Conservation (phyloP, 768 basidiomycete genomes). For the Cystofilobasidium capitatum region DNA sequence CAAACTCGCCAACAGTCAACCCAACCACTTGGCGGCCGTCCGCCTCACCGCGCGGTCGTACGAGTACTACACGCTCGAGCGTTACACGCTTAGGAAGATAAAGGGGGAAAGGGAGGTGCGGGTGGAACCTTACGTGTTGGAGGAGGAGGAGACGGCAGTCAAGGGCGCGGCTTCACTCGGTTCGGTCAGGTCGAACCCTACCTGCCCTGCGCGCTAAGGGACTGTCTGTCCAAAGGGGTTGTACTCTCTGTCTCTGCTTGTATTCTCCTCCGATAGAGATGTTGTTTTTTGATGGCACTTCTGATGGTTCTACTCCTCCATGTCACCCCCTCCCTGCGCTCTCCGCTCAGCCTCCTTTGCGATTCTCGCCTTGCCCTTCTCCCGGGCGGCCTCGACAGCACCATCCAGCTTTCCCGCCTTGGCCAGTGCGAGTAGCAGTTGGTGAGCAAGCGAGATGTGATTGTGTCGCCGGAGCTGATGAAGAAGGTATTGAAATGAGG, state of each 20-base stretch:
- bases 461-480: slow-evolving; percentile 9
- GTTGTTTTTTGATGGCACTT: background rate
- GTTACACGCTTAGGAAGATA: slow-evolving; percentile 60
- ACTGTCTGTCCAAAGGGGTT: no score
- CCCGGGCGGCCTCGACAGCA: slow-evolving; percentile 9
- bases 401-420: background rate
- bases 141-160: slow-evolving; percentile 25
- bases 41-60: slow-evolving; percentile 56
- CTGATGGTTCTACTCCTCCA: slow-evolving; percentile 1
- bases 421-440: slow-evolving; percentile 14
- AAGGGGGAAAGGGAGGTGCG: slow-evolving; percentile 51
- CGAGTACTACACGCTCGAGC: slow-evolving; percentile 42
- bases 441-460: slow-evolving; percentile 14
- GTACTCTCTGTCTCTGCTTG: no score
- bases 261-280: no score
- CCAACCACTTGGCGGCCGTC: slow-evolving; percentile 75
- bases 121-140: slow-evolving; percentile 53
- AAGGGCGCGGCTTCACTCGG: no score
- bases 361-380: slow-evolving; percentile 13
- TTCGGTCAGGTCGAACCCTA: no score
- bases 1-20: slow-evolving; percentile 63
- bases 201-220: no score
- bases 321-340: background rate
- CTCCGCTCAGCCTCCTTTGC: slow-evolving; percentile 5
- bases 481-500: background rate